A percentile compares a stretch with the other conserved stretches of the same genome.
Evolutionary conservation across 2,329 filamentous ascomycete genomes (phyloP).

Genomic region (Cladophialophora carrionii): DNA sequence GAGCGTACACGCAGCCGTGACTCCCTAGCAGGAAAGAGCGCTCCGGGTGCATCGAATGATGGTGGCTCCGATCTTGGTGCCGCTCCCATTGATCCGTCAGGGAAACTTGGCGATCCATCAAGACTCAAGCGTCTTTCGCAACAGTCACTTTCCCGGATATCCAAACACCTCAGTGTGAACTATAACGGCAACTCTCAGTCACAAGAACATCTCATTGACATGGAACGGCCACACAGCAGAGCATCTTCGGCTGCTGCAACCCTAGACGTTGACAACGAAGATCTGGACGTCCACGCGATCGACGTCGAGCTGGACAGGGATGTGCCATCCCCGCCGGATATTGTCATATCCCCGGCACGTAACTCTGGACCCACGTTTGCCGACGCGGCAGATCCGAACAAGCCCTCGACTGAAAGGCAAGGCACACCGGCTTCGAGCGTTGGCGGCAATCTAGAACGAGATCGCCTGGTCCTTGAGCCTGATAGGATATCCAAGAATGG

Average conservation of each 20-base stretch:
- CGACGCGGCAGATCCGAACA: too few relatives aligned
- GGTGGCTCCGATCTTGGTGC: neutral
- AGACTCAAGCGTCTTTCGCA: constrained; percentile 27
- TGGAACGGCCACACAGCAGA: constrained; percentile 28
- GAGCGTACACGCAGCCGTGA: constrained; percentile 17
- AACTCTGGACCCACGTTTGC: neutral
- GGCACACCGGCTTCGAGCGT: neutral
- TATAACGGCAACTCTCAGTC: constrained; percentile 28
- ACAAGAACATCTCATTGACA: constrained; percentile 33
- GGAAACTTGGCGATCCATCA: constrained; percentile 5
- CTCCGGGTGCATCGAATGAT: constrained; percentile 1
- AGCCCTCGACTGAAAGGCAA: neutral
- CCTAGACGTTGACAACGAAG: constrained; percentile 36
- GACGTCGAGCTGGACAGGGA: constrained; percentile 41
- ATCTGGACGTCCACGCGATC: constrained; percentile 24
- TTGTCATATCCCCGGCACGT: constrained; percentile 29
- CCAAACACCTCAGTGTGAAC: constrained; percentile 24
- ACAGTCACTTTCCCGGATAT: constrained; percentile 25
- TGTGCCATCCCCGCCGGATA: constrained; percentile 34
- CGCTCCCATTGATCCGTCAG: neutral
- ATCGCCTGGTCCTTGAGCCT: neutral
- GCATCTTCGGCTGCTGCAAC: constrained; percentile 38
- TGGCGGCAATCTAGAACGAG: constrained; percentile 2
- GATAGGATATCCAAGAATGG: neutral
- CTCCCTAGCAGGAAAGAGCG: neutral